Conservation (phyloP, 2,329 filamentous ascomycete species). For the Eutypa lata region DNA sequence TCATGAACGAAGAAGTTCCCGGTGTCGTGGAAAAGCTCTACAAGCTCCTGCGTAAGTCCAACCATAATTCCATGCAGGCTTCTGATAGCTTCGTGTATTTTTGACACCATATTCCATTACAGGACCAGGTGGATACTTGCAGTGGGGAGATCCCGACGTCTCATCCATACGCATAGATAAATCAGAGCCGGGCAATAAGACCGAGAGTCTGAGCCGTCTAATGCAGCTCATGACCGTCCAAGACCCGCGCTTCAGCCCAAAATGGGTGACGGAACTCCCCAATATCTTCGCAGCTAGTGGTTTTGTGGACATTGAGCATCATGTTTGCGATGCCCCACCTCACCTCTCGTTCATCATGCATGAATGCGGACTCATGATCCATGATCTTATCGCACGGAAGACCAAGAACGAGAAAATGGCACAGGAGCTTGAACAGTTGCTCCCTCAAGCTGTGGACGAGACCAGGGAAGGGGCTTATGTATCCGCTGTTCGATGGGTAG, state of each 20-base stretch:
- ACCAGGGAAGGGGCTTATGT: conserved; percentile 11
- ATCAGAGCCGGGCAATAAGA: conserved; percentile 2
- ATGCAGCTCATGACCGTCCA: conserved; percentile 4
- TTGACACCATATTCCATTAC: neutral
- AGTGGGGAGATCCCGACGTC: conserved; percentile 16
- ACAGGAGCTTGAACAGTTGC: conserved; percentile 8
- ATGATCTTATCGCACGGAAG: conserved; percentile 20
- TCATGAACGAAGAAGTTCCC: conserved; percentile 11
- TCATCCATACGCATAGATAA: conserved; percentile 8
- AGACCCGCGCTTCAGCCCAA: conserved; percentile 7
- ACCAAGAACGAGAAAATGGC: conserved; percentile 16
- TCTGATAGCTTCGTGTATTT: neutral
- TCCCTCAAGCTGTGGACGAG: conserved; percentile 12
- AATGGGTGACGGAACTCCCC: conserved; percentile 3
- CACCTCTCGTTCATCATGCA: conserved; percentile 8
- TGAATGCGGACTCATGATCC: conserved; percentile 14
- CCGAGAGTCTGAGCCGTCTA: conserved; percentile 2
- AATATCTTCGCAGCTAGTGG: conserved; percentile 5
- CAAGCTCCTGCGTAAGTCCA: conserved; percentile 13
- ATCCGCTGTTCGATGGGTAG: conserved; percentile 1
- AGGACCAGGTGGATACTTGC: conserved; percentile 18
- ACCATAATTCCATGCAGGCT: neutral
- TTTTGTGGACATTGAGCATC: conserved; percentile 10
- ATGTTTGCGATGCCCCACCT: conserved; percentile 5
- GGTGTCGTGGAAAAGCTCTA: conserved; percentile 9